Percentiles rank a stretch among this genome's conserved stretches.
Evolutionary conservation across 768 basidiomycete genomes (phyloP).

Genomic region (Phallus indusiatus): DNA sequence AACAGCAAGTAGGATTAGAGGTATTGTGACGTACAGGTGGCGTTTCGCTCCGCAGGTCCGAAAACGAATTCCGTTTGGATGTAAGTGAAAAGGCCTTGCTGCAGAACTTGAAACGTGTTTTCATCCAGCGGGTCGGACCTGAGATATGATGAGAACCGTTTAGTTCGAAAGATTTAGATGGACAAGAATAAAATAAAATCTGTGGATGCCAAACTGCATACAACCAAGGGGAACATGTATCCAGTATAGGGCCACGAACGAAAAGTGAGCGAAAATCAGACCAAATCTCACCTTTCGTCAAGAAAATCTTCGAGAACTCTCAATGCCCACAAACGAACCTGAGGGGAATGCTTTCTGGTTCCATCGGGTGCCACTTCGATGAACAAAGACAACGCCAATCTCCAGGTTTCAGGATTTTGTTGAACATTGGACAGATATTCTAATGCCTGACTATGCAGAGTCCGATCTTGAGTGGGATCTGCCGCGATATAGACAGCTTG

Average conservation of each 20-base stretch:
- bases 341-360: constrained; percentile 54
- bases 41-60: constrained; percentile 73
- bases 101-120: constrained; percentile 60
- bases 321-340: constrained; percentile 74
- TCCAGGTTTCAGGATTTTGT: constrained; percentile 66
- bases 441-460: constrained; percentile 78
- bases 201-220: constrained; percentile 8
- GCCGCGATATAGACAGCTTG: constrained; percentile 86
- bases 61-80: constrained; percentile 83
- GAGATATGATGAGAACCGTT: neutral
- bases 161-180: constrained; percentile 29
- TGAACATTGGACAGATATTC: constrained; percentile 73
- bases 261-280: neutral
- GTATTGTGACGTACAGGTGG: constrained; percentile 54
- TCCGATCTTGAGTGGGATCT: constrained; percentile 41
- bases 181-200: constrained; percentile 5
- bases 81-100: constrained; percentile 71
- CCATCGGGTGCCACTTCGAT: constrained; percentile 52
- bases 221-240: neutral
- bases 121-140: constrained; percentile 45
- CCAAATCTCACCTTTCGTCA: constrained; percentile 59
- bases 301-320: constrained; percentile 75
- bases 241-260: too few relatives aligned
- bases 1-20: neutral
- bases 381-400: constrained; percentile 68